Conservation (phyloP, 1,284 basidiomycete species). For the Pseudozyma flocculosa region DNA sequence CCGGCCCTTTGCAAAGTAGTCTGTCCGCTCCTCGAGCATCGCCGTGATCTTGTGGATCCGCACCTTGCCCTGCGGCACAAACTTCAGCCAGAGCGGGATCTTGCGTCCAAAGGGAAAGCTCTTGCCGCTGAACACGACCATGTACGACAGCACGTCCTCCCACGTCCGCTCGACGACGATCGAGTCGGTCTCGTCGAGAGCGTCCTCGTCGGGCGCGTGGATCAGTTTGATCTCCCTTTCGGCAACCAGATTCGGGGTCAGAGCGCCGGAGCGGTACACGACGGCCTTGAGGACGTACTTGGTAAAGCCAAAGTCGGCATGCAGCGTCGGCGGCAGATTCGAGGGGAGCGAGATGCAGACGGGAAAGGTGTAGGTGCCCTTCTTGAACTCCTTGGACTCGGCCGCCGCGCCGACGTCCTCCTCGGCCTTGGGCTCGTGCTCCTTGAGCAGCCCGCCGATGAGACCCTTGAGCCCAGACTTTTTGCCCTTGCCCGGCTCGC, state of each 20-base stretch:
- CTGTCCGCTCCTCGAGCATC: conserved; percentile 73
- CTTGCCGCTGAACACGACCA: conserved; percentile 75
- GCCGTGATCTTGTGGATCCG: conserved; percentile 77
- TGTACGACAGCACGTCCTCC: conserved; percentile 85
- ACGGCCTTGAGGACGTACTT: conserved; percentile 78
- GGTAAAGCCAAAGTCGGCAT: conserved; percentile 76
- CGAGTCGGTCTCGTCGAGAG: conserved; percentile 71
- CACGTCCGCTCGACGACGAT: conserved; percentile 87
- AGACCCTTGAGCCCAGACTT: conserved; percentile 28
- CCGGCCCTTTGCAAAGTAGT: conserved; percentile 58
- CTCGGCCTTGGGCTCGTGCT: conserved; percentile 20
- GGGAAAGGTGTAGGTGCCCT: conserved; percentile 89
- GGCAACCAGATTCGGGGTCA: conserved; percentile 73
- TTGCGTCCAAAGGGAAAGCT: conserved; percentile 68
- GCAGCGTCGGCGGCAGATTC: conserved; percentile 76
- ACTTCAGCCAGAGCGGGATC: conserved; percentile 76
- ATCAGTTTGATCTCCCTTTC: conserved; percentile 76
- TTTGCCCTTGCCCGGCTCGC: conserved; percentile 8
- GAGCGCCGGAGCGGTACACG: conserved; percentile 79
- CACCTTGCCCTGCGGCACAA: conserved; percentile 80
- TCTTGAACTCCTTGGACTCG: conserved; percentile 86
- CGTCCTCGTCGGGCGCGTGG: conserved; percentile 66
- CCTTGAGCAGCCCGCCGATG: conserved; percentile 34
- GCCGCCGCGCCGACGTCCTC: conserved; percentile 30
- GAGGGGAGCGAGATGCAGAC: conserved; percentile 85